Evolutionary conservation across 768 basidiomycete genomes (phyloP), one percentile per base, ranked within the genome.

Genomic region (Suillus ampliporus): DNA sequence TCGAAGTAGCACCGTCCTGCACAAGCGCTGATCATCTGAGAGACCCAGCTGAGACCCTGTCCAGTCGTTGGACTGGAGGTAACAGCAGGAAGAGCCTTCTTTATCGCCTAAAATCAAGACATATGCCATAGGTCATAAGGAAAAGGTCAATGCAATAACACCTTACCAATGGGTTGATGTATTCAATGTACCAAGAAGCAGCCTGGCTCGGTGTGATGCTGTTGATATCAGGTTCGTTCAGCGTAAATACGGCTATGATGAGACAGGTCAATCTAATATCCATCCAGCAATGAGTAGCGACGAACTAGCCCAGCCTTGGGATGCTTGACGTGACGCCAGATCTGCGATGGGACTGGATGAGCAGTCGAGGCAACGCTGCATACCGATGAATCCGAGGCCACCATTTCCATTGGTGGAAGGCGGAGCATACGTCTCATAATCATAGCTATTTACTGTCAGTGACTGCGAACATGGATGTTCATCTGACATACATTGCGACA

Each of bases 291-390:
- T 2, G 38, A 56, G 4, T 51, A 26, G 31, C 48, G 6, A 68
- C 75, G 5, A 64, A 76, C 75, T 78, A 35, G 68, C 65, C 76
- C 76, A 77, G 6, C 64, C 64, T 53, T 77, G 74, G 10, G 67
- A 26, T 56, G 75, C 19, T 70, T 73, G 76, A 63, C 78, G 79
- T 38, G 71, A 61, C 17, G 66, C 61, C 26, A 79, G 74, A 28
- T 72, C 61, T 5, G 64, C 67, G 11, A 79, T 69, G 2, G 78
- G 78, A 34, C 78, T 79, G 8, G 78, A 79, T 60, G 23, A 60
- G n/a, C 78, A 79, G 48, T 79, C 77, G 6, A 68, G 54, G 60
- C 77, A 79, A 10, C 74, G 77, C 58, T 79, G 79, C 78, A 72
- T 80, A 11, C 78, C 78, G 6, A 79, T 76, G 65, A 80, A 79